Evolutionary conservation across 306 rosid genomes (phyloP).

Genomic region (Begonia fuchsioides): DNA sequence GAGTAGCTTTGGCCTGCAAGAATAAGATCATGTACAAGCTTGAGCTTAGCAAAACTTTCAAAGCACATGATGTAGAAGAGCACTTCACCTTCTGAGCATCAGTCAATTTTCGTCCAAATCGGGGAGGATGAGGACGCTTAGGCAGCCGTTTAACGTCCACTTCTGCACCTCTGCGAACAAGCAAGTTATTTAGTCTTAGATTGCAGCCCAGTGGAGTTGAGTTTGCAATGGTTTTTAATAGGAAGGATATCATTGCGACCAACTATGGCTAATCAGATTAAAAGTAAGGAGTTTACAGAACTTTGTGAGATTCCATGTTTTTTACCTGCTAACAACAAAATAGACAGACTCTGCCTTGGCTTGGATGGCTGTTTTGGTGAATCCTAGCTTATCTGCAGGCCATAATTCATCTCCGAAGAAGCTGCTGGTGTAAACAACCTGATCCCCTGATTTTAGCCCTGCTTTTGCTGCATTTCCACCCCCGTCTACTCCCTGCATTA

Average conservation of each 20-base stretch:
- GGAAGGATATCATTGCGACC: no score
- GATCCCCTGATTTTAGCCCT: slow-evolving; percentile 83
- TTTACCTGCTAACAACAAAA: slow-evolving; percentile 83
- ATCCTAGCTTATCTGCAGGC: slow-evolving; percentile 99
- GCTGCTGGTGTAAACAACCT: slow-evolving; percentile 89
- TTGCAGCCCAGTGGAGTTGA: no score
- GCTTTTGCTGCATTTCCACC: slow-evolving; percentile 98
- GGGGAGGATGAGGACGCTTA: slow-evolving; percentile 90
- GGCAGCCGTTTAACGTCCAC: slow-evolving; percentile 78
- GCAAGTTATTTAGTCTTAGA: no score
- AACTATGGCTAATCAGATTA: no score
- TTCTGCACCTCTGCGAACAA: slow-evolving; percentile 45
- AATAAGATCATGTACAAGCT: not conserved
- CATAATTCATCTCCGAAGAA: slow-evolving; percentile 98
- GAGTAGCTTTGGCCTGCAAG: slow-evolving; percentile 94
- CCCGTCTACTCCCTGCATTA: slow-evolving; percentile 62
- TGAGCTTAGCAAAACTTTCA: not conserved
- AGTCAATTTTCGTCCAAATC: slow-evolving; percentile 71
- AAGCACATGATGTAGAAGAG: no score
- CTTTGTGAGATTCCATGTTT: no score
- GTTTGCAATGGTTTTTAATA: no score
- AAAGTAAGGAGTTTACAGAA: no score
- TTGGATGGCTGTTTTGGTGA: slow-evolving; percentile 87
- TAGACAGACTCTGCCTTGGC: slow-evolving; percentile 93
- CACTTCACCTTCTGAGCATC: slow-evolving; percentile 53